Percentiles rank a stretch among this genome's conserved stretches.
Evolutionary conservation across 495 filamentous ascomycete genomes (phyloP).

Genomic region (Ascobolus immersus): DNA sequence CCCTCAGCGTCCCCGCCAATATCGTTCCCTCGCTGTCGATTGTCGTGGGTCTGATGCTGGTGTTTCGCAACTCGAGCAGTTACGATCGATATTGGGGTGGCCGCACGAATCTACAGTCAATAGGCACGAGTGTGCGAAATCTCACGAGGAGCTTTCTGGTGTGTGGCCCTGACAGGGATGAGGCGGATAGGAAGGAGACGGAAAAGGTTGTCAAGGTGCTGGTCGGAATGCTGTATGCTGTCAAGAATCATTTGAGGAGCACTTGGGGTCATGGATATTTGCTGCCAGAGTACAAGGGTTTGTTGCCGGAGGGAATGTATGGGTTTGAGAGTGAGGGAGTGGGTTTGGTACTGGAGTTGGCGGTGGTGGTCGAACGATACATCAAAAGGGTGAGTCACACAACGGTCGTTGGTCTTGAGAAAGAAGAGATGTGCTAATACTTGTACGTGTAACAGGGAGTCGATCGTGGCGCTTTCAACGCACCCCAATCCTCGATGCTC

Average conservation of each 20-base stretch:
- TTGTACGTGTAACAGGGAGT: too few species aligned
- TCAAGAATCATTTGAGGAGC: conserved; percentile 50
- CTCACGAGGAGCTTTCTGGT: conserved; percentile 32
- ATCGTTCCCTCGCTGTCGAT: conserved; percentile 58
- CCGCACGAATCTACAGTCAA: conserved; percentile 30
- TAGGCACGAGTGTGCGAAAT: conserved; percentile 37
- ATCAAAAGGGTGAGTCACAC: conserved; percentile 39
- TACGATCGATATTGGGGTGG: conserved; percentile 55
- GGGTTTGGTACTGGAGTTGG: conserved; percentile 38
- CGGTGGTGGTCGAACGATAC: conserved; percentile 41
- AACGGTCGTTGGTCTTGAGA: too few species aligned
- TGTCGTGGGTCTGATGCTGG: conserved; percentile 57
- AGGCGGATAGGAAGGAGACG: conserved; percentile 27
- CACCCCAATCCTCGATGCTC: conserved; percentile 20
- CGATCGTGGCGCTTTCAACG: conserved; percentile 13
- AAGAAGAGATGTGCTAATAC: too few species aligned
- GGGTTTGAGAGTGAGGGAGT: conserved; percentile 40
- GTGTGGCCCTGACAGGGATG: conserved; percentile 22
- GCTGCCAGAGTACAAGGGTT: conserved; percentile 29
- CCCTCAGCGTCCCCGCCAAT: conserved; percentile 34
- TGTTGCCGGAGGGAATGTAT: conserved; percentile 33
- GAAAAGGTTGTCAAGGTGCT: conserved; percentile 23
- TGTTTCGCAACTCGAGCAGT: conserved; percentile 47
- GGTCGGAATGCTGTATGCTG: conserved; percentile 44
- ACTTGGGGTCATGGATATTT: conserved; percentile 35